A percentile compares a stretch with the other conserved stretches of the same genome.
These are phyloP conservation scores for Chytriomyces sp. DNA, from an alignment of 192 early-diverging fungal genomes.

Conservation along the genomic window DNA sequence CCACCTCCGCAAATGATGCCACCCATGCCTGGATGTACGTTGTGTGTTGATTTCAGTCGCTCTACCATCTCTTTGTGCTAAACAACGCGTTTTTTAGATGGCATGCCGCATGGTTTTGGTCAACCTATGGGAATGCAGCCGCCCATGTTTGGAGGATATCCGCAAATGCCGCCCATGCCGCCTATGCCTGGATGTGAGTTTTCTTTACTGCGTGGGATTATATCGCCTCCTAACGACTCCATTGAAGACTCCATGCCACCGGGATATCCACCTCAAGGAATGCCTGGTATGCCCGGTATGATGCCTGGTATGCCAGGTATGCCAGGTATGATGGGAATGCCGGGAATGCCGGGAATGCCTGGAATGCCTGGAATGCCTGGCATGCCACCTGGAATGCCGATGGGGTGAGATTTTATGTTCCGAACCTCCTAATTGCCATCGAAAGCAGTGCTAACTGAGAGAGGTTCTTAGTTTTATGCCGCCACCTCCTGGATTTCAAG, in stretches of 20 bases:
- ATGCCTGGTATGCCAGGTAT: neutral
- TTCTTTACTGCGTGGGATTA: neutral
- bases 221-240: neutral
- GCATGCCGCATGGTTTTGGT: constrained; percentile 27
- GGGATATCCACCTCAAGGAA: constrained; percentile 33
- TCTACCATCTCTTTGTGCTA: neutral
- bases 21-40: constrained; percentile 31
- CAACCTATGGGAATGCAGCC: constrained; percentile 28
- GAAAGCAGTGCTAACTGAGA: neutral
- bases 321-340: constrained; percentile 18
- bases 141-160: constrained; percentile 33
- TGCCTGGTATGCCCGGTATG: constrained; percentile 46
- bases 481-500: constrained; percentile 11
- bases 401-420: constrained; percentile 4
- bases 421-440: too few relatives aligned
- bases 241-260: constrained; percentile 9
- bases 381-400: constrained; percentile 27
- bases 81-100: neutral
- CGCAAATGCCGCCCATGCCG: constrained; percentile 12
- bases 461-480: constrained; percentile 26
- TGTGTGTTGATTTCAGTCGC: neutral
- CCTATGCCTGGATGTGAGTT: constrained; percentile 29
- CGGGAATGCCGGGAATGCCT: too few relatives aligned
- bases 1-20: constrained; percentile 31
- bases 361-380: constrained; percentile 42